Conservation (phyloP, 116 monocot genomes). For the Thalassia testudinum region DNA sequence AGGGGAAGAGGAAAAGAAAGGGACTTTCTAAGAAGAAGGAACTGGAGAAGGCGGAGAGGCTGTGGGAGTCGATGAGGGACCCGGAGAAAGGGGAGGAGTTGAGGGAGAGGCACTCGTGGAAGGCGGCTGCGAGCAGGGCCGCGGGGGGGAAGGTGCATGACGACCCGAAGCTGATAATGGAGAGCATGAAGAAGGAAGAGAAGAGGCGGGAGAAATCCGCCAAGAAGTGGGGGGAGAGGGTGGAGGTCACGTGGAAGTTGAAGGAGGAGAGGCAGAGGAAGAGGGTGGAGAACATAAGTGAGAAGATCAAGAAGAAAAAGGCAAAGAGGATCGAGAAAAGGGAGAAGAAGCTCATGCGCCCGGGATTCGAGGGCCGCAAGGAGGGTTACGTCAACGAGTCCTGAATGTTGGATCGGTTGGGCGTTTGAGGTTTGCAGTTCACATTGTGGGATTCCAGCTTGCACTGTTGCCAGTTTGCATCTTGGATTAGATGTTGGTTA, state of each 20-base stretch:
- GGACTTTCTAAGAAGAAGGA: conserved; percentile 35
- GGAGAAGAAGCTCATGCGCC: conserved; percentile 83
- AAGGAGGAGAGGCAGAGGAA: conserved; percentile 58
- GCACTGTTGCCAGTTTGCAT: no score
- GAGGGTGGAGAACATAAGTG: conserved; percentile 62
- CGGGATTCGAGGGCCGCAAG: no score
- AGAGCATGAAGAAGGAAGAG: conserved; percentile 75
- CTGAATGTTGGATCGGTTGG: no score
- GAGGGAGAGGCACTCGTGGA: conserved; percentile 50
- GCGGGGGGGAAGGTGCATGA: conserved; percentile 71
- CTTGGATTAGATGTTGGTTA: no score
- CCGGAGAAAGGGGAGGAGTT: conserved; percentile 53
- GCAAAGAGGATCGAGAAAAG: conserved; percentile 67
- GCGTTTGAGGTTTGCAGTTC: no score
- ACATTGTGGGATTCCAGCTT: no score
- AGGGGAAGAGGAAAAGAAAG: conserved; percentile 29
- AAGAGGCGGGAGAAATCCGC: conserved; percentile 47
- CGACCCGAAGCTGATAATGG: conserved; percentile 54
- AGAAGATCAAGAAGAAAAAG: conserved; percentile 59
- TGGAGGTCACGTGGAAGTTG: conserved; percentile 18
- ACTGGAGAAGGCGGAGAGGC: conserved; percentile 36
- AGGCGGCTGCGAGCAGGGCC: conserved; percentile 46
- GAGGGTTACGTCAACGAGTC: no score
- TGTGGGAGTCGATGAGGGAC: conserved; percentile 62
- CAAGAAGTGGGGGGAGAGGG: conserved; percentile 69